Evolutionary conservation across 2,329 filamentous ascomycete genomes (phyloP).

Genomic region (Akanthomyces dipterigenus): DNA sequence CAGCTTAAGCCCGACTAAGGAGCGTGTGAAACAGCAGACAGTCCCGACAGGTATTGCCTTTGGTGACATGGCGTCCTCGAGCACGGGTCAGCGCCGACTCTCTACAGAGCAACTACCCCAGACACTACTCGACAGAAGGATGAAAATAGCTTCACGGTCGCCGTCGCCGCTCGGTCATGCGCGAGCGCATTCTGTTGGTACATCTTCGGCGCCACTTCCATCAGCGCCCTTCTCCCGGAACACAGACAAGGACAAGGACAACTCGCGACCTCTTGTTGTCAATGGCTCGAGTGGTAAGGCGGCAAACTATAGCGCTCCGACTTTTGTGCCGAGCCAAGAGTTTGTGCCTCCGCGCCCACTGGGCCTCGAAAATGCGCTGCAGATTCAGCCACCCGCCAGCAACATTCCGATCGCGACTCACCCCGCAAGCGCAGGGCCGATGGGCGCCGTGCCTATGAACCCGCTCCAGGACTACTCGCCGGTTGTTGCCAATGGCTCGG

Average conservation of each 20-base stretch:
- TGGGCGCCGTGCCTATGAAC: not conserved
- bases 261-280: conserved; percentile 44
- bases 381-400: conserved; percentile 1
- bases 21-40: conserved; percentile 23
- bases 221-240: conserved; percentile 31
- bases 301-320: conserved; percentile 14
- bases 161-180: conserved; percentile 49
- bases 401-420: not conserved
- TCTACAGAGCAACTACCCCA: conserved; percentile 50
- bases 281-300: conserved; percentile 40
- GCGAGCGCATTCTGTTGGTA: conserved; percentile 36
- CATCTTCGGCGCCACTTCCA: conserved; percentile 32
- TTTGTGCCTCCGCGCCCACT: not conserved
- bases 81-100: conserved; percentile 36
- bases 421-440: conserved; percentile 15
- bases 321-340: not conserved
- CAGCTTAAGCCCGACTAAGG: conserved; percentile 22
- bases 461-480: conserved; percentile 22
- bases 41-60: conserved; percentile 33
- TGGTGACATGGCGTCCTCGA: conserved; percentile 38
- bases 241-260: conserved; percentile 28
- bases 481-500: conserved; percentile 30
- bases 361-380: conserved; percentile 8
- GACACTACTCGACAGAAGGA: conserved; percentile 45
- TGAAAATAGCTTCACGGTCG: conserved; percentile 47